Evolutionary conservation across 345 rosid species (phyloP).

Genomic region (Sisymbrium altissimum): DNA sequence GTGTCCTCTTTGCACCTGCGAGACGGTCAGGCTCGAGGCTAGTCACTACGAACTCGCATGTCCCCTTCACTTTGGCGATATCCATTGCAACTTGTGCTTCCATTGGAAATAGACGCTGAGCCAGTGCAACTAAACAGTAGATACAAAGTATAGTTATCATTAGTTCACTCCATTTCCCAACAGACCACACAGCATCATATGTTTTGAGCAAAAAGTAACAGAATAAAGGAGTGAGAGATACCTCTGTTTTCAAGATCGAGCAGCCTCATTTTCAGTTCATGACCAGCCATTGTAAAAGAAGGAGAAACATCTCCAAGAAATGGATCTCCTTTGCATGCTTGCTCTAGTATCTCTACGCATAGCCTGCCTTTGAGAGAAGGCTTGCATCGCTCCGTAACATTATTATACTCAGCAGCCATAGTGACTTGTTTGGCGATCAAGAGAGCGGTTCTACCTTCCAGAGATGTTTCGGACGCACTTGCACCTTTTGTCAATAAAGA

Average conservation of each 20-base stretch:
- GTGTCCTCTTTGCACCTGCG: conserved; percentile 38
- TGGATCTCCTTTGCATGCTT: conserved; percentile 57
- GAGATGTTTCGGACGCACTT: conserved; percentile 47
- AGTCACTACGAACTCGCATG: conserved; percentile 50
- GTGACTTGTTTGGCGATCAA: conserved; percentile 64
- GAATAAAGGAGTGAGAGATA: conserved; percentile 25
- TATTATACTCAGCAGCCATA: conserved; percentile 51
- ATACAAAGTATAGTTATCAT: conserved; percentile 1
- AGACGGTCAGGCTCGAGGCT: conserved; percentile 24
- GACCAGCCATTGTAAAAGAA: conserved; percentile 58
- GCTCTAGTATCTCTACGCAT: conserved; percentile 74
- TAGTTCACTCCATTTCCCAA: conserved; percentile 7
- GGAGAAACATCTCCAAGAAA: conserved; percentile 56
- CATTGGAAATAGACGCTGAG: conserved; percentile 68
- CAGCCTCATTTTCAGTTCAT: conserved; percentile 52
- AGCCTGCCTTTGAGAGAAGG: conserved; percentile 48
- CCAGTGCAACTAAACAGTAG: conserved; percentile 58
- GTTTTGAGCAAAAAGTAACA: too few relatives aligned
- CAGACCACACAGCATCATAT: too few relatives aligned
- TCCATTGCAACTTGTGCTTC: conserved; percentile 80
- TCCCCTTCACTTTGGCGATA: conserved; percentile 58
- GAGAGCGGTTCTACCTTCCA: conserved; percentile 73
- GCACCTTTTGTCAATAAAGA: conserved; percentile 74
- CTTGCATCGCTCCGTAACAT: conserved; percentile 48
- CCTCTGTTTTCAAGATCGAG: conserved; percentile 82